Evolutionary conservation across 176 grass and related monocot genomes (phyloP), one percentile per base, ranked within the genome.

Genomic region (Neostapfia colusana): DNA sequence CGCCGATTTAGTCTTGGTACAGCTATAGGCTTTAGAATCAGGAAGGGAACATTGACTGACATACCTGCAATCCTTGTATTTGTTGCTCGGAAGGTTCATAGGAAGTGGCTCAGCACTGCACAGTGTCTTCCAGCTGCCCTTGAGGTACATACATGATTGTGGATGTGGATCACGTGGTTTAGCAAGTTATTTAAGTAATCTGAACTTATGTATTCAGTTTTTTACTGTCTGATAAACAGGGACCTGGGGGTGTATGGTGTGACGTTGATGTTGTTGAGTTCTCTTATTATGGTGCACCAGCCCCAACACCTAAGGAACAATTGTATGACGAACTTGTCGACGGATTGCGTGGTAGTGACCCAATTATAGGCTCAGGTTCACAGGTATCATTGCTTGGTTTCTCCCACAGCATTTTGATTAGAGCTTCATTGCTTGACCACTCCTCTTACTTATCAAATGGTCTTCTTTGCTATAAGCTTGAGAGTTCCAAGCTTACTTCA

Each of bases 191-290:
- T 70, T 72, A 49, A 24, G 8, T 56, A 5, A 81, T 66, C 18
- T 74, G 46, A 13, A 63, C 38, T 48, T 31, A 74, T 37, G 63
- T 77, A 34, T 55, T 82, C 24, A 73, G 4, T 63, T 77, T 75
- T 61, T 27, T 65, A 28, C 26, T 79, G 16, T 80, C 23, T 62
- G 28, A 62, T 90, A 37, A 79, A 71, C 69, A 99, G 92, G 96
- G 96, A 36, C 96, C 96, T 64, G 92, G 96, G 5, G 92, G 92
- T 4, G 87, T 99, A 21, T 99, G 96, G 96, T 99, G 96, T 73
- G 89, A 99, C 83, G 92, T 99, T 39, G 96, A 99, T 35, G 96
- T 99, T 44, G 87, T 99, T 51, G 96, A 99, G 74, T 99, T 99
- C 70, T 99, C 95, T 75, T 98, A 98, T 84, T 98, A 98, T 54